Evolutionary conservation across 2,329 filamentous ascomycete genomes (phyloP).

Genomic region (Curvularia spicifera): DNA sequence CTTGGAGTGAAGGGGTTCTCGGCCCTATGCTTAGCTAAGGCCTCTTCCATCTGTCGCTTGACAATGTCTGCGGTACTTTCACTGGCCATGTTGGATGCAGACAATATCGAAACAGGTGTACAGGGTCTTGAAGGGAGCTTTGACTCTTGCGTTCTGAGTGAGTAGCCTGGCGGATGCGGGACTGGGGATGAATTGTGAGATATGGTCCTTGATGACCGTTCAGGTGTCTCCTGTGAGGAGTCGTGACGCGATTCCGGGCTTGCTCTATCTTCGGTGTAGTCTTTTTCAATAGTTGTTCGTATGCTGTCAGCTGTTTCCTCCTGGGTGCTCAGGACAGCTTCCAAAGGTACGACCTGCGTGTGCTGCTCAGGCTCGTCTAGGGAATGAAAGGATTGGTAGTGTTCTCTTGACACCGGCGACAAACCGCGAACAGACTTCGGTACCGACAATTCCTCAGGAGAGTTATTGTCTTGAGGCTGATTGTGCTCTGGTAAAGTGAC

Average conservation of each 20-base stretch:
- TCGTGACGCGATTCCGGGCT: constrained; percentile 38
- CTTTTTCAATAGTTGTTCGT: constrained; percentile 25
- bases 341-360: constrained; percentile 32
- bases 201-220: constrained; percentile 11
- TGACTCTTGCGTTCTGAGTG: constrained; percentile 25
- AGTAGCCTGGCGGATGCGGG: constrained; percentile 33
- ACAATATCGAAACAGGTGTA: constrained; percentile 24
- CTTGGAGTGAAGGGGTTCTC: constrained; percentile 23
- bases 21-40: constrained; percentile 12
- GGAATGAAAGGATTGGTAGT: neutral
- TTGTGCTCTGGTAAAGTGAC: constrained; percentile 1
- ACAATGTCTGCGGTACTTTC: constrained; percentile 14
- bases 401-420: neutral
- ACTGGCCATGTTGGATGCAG: constrained; percentile 25
- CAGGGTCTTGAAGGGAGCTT: constrained; percentile 28
- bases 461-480: constrained; percentile 4
- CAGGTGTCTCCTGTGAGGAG: constrained; percentile 41
- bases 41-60: constrained; percentile 18
- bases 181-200: constrained; percentile 28
- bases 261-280: neutral
- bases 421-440: neutral
- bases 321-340: constrained; percentile 26
- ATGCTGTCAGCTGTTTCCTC: constrained; percentile 26
- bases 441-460: neutral
- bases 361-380: constrained; percentile 28